Conservation (phyloP, 176 grass and related monocot species). For the Elymus sibiricus region DNA sequence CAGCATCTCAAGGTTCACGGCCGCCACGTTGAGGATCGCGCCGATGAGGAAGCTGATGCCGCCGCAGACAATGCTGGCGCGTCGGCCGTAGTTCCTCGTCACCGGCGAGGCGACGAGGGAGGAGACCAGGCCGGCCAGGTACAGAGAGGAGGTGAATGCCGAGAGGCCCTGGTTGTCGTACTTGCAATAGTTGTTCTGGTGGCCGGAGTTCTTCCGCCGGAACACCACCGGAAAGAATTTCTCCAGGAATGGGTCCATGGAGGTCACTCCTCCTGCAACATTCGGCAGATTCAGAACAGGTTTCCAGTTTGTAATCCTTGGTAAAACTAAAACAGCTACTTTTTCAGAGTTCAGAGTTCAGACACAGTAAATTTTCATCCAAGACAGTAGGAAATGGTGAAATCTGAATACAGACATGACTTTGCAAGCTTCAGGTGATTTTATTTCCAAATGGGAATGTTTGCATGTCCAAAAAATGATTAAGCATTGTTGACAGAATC, state of each 20-base stretch:
- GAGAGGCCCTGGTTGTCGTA: slow-evolving; percentile 82
- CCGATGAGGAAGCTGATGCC: slow-evolving; percentile 84
- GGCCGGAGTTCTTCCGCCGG: slow-evolving; percentile 54
- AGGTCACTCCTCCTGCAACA: slow-evolving; percentile 73
- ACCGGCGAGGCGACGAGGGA: slow-evolving; percentile 71
- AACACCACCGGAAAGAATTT: slow-evolving; percentile 89
- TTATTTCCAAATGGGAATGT: background rate
- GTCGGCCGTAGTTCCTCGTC: slow-evolving; percentile 80
- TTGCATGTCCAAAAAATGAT: background rate
- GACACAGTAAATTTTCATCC: background rate
- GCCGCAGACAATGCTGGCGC: slow-evolving; percentile 80
- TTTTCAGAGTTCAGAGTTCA: background rate
- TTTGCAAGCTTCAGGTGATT: background rate
- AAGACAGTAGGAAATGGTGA: background rate
- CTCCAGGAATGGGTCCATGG: slow-evolving; percentile 90
- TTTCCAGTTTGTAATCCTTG: background rate
- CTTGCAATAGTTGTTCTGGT: slow-evolving; percentile 88
- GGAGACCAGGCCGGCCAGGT: slow-evolving; percentile 77
- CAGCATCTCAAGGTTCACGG: slow-evolving; percentile 72
- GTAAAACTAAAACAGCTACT: background rate
- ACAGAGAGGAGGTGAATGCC: slow-evolving; percentile 74
- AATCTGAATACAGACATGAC: background rate
- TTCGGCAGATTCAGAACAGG: background rate
- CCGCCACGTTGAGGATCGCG: slow-evolving; percentile 67
- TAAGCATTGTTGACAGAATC: background rate